Percentiles rank a stretch among this genome's conserved stretches.
These are phyloP conservation scores for Salvia hispanica DNA, from an alignment of 257 asterid species.

Conservation along the genomic window DNA sequence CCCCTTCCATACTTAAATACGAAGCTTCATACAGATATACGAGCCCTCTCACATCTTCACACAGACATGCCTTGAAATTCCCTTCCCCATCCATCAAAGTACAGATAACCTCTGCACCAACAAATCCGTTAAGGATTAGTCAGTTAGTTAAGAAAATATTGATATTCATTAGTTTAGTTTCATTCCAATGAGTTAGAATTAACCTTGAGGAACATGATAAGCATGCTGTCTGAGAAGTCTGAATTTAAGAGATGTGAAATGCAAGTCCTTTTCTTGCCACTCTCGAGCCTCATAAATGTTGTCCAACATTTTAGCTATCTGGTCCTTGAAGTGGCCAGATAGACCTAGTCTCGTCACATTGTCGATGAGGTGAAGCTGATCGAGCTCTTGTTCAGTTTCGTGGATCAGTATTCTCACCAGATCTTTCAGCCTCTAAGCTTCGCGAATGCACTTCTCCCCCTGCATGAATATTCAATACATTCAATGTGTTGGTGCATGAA, in stretches of 20 bases:
- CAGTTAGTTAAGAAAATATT: background rate
- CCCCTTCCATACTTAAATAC: constrained; percentile 45
- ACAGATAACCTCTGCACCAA: constrained; percentile 45
- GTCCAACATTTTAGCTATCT: constrained; percentile 6
- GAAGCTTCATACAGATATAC: constrained; percentile 60
- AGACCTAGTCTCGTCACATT: constrained; percentile 51
- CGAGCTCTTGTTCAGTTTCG: constrained; percentile 24
- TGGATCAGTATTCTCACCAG: constrained; percentile 32
- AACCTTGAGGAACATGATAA: constrained; percentile 45
- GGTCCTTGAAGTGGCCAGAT: constrained; percentile 43
- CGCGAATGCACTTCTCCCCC: constrained; percentile 38
- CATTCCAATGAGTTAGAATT: too few species aligned
- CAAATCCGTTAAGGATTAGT: background rate
- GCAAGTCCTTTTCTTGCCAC: constrained; percentile 26
- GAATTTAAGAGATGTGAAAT: constrained; percentile 36
- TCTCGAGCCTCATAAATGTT: background rate
- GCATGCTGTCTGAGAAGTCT: constrained; percentile 48
- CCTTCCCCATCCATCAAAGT: constrained; percentile 43
- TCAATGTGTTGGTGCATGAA: too few species aligned
- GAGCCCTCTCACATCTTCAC: constrained; percentile 39
- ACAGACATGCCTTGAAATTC: constrained; percentile 26
- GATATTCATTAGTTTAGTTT: too few species aligned
- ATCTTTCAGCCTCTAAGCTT: constrained; percentile 37
- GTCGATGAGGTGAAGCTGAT: constrained; percentile 50
- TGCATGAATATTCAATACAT: constrained; percentile 26